Conservation (phyloP, 2,329 filamentous ascomycete genomes). For the Geoglossum cookeanum region DNA sequence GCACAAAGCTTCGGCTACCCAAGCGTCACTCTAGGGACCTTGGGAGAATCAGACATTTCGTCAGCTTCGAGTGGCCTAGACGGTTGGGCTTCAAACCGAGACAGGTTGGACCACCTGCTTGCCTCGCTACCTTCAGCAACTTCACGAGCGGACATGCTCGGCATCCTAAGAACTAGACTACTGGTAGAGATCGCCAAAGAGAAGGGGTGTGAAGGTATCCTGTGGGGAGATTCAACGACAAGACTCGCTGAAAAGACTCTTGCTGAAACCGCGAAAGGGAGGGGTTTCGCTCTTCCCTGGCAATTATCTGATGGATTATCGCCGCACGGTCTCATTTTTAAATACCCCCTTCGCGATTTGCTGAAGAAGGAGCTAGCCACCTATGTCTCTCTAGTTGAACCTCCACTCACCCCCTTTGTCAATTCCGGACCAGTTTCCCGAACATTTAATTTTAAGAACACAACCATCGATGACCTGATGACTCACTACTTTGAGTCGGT, state of each 20-base stretch:
- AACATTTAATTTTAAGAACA: slow-evolving; percentile 42
- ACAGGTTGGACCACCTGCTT: slow-evolving; percentile 36
- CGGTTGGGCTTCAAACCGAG: not conserved
- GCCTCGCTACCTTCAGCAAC: slow-evolving; percentile 50
- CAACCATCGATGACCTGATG: slow-evolving; percentile 86
- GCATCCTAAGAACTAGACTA: slow-evolving; percentile 51
- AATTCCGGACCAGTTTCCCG: slow-evolving; percentile 20
- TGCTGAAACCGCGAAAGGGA: slow-evolving; percentile 74
- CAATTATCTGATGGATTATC: slow-evolving; percentile 57
- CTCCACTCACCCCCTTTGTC: slow-evolving; percentile 29
- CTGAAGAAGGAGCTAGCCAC: slow-evolving; percentile 60
- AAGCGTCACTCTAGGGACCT: not conserved
- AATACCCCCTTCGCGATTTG: slow-evolving; percentile 70
- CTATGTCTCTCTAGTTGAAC: slow-evolving; percentile 38
- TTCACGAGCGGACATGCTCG: slow-evolving; percentile 53
- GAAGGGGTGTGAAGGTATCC: slow-evolving; percentile 44
- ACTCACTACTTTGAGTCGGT: slow-evolving; percentile 71
- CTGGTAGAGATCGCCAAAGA: slow-evolving; percentile 45
- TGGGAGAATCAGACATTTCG: not conserved
- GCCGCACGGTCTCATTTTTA: slow-evolving; percentile 38
- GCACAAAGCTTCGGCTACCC: slow-evolving; percentile 4
- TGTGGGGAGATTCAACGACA: slow-evolving; percentile 78
- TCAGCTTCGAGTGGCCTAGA: not conserved
- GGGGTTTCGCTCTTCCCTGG: slow-evolving; percentile 69
- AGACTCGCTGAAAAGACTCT: slow-evolving; percentile 72